phyloP scores from a whole-genome alignment of 2,329 filamentous ascomycete species.

The Graphiopsis chlorocephala region DNA sequence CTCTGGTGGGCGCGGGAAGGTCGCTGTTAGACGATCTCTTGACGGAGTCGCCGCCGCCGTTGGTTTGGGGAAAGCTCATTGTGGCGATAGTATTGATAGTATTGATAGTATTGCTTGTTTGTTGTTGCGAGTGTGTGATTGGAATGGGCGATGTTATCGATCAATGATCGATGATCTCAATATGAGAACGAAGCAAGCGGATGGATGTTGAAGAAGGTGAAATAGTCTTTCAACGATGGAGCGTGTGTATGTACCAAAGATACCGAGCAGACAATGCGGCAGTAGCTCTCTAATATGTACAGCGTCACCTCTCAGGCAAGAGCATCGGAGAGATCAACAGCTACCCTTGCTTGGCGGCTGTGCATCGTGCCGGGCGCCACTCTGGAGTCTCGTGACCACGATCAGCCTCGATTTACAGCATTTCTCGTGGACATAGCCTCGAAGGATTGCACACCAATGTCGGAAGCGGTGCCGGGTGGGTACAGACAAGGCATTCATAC shows the following conservation, averaged over 20 bases:
- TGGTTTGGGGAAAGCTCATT: slow-evolving; percentile 13
- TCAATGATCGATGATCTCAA: not conserved
- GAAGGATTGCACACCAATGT: not conserved
- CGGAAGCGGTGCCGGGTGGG: not conserved
- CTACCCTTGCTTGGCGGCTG: slow-evolving; percentile 10
- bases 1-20: not conserved
- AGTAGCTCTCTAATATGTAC: slow-evolving; percentile 7
- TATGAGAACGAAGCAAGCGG: not conserved
- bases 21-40: not conserved
- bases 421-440: not conserved
- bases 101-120: not conserved
- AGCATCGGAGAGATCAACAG: not conserved
- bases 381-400: slow-evolving; percentile 6
- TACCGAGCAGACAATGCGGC: not conserved
- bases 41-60: slow-evolving; percentile 8
- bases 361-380: slow-evolving; percentile 3
- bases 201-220: not conserved
- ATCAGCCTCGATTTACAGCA: slow-evolving; percentile 7
- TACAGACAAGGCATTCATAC: not conserved
- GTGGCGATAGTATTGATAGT: not conserved
- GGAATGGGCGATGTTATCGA: not conserved
- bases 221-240: not conserved
- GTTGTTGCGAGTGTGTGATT: slow-evolving; percentile 1
- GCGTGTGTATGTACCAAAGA: not conserved
- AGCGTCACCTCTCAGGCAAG: not conserved